These are phyloP conservation scores for Maudiozyma saulgeensis DNA, from an alignment of 805 yeast genomes.

Conservation along the genomic window DNA sequence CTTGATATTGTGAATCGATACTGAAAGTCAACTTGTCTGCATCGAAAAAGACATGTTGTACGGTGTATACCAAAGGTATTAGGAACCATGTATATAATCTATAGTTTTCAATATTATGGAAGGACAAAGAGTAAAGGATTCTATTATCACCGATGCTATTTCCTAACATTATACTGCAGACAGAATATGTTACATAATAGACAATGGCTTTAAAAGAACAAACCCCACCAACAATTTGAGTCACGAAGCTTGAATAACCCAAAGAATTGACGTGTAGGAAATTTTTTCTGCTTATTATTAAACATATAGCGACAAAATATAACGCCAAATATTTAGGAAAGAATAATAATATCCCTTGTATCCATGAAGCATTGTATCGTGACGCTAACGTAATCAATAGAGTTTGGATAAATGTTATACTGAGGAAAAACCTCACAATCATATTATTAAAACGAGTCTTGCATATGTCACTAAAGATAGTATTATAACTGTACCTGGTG, in stretches of 20 bases:
- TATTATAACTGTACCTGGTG: conserved; percentile 28
- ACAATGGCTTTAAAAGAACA: conserved; percentile 27
- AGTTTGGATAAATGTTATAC: conserved; percentile 22
- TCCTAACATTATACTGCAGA: conserved; percentile 18
- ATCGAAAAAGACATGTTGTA: conserved; percentile 45
- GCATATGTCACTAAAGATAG: conserved; percentile 34
- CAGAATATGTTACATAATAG: conserved; percentile 11
- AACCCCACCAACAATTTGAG: conserved; percentile 19
- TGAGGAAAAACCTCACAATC: conserved; percentile 28
- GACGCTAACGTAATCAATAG: conserved; percentile 18
- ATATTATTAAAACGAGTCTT: conserved; percentile 33
- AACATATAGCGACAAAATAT: conserved; percentile 25
- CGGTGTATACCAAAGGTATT: conserved; percentile 38
- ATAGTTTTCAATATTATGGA: conserved; percentile 1
- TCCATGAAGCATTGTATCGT: conserved; percentile 14
- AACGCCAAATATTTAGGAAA: conserved; percentile 24
- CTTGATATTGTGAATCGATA: conserved; percentile 31
- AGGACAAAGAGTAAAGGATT: conserved; percentile 4
- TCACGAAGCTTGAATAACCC: conserved; percentile 20
- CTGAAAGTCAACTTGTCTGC: conserved; percentile 43
- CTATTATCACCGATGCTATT: conserved; percentile 18
- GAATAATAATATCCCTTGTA: conserved; percentile 17
- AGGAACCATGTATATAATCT: conserved; percentile 28
- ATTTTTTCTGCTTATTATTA: conserved; percentile 33
- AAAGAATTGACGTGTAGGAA: conserved; percentile 31